Evolutionary conservation across 257 asterid species (phyloP), one percentile per base, ranked within the genome.

Genomic region (Knoxia roxburghii): DNA sequence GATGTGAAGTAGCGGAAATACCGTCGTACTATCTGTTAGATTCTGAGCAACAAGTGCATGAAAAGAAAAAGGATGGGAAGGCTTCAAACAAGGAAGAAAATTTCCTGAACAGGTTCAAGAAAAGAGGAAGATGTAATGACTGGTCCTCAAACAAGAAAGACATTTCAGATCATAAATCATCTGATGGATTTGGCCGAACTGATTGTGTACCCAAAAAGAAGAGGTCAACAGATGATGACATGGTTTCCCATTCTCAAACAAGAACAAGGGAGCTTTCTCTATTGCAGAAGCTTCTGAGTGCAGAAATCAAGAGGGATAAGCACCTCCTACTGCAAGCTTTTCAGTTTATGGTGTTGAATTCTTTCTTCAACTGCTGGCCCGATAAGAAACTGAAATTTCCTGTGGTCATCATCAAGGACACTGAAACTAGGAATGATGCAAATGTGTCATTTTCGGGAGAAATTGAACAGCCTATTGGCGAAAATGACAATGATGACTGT

Each of bases 1-100:
- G 99, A 2, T 83, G 86, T 74, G 97, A 86, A 85, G 97, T 88
- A 69, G 97, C 99, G 51, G 99, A 93, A 80, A 80, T 93, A 78
- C 99, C 99, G 51, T 62, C 96, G 26, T 68, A 68, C 61, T 93
- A 93, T 81, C 76, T 93, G 60, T 82, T 87, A 26, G 97, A 88
- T 74, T 67, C 90, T 13, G 96, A 86, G 77, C 80, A 71, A 65
- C 85, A 63, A 72, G 78, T 58, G 30, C 72, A 68, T 74, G 77
- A 76, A 35, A 72, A 69, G 68, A 82, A 65, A 40, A 77, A 29
- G 11, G 75, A 54, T 7, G 67, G 46, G 49, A 82, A 76, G 76
- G 59, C 48, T 26, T 71, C 73, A n/a, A 76, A 64, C 61, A 83
- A 81, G 83, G 81, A 80, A 68, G 89, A 75, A 56, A 81, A 78